Base-by-base conservation (phyloP, 176 grass and related monocot genomes). In the Zizania latifolia region DNA sequence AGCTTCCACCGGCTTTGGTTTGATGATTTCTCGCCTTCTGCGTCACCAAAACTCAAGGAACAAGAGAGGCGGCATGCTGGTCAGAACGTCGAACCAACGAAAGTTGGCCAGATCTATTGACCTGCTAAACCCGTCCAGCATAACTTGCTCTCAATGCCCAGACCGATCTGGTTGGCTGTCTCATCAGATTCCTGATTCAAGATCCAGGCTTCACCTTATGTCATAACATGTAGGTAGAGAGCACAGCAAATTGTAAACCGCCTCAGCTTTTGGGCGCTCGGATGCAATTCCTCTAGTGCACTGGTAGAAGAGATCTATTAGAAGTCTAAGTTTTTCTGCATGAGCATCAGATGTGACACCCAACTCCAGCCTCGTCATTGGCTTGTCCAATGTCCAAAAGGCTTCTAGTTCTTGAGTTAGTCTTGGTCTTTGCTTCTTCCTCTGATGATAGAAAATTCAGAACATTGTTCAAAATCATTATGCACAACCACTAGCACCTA, bases 221-320 rank as follows among this genome's bases (percentile, higher is more conserved):
- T 78, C 85, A 31, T 74, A 83, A 55, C 74, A 74, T 78, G 80
- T 83, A 26, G 86, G 53, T 39, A 92, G 54, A 70, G 89, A 77
- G 74, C 75, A 84, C 62, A 98, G 60, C 12, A 71, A 88, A 31
- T 87, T 71, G 58, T 90, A 94, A 67, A 99, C 86, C 48, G 92
- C 62, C 54, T 86, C 84, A 4, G 84, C 95, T 51, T 90, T 83
- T 21, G 91, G 95, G 5, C 95, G 89, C 41, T 69, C 85, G 44
- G 82, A 81, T 39, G 84, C 84, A 28, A 73, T 65, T 72, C 84
- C 91, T 74, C 85, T 81, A 62, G 86, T 99, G 48, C 95, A 99
- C 86, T 88, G 86, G 70, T 92, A 85, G 72, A 99, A 99, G 30
- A 94, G 82, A 59, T 94, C 82, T 65, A 94, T 85, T 61, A 99